These are phyloP conservation scores for Turnera subulata DNA, from an alignment of 345 rosid species.

Conservation along the genomic window DNA sequence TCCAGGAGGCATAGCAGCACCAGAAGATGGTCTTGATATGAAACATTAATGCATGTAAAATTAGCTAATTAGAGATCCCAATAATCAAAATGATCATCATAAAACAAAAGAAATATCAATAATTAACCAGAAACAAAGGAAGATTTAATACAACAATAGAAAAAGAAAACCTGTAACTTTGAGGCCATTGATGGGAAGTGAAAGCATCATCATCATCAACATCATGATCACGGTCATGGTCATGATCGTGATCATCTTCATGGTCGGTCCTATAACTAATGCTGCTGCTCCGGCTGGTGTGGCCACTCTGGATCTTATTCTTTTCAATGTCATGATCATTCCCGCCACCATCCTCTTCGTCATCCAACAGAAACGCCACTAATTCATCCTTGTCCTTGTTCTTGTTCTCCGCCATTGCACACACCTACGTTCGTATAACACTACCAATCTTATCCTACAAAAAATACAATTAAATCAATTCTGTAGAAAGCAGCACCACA, in stretches of 20 bases:
- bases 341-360: constrained; percentile 36
- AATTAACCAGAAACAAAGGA: background rate
- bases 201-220: constrained; percentile 18
- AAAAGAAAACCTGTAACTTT: constrained; percentile 51
- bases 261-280: no score
- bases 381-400: no score
- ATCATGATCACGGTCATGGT: constrained; percentile 31
- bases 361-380: no score
- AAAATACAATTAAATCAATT: no score
- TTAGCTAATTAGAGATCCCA: background rate
- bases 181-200: constrained; percentile 72
- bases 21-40: background rate
- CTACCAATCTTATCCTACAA: no score
- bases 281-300: constrained; percentile 18
- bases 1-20: background rate
- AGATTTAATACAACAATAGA: background rate
- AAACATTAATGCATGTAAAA: background rate
- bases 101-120: background rate
- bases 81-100: background rate
- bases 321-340: constrained; percentile 28
- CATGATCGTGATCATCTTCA: no score
- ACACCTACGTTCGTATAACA: no score
- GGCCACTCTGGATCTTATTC: no score
- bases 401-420: no score
- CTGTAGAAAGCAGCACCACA: no score